These are phyloP conservation scores for Rhizopus stolonifer DNA, from an alignment of 371 early-diverging fungal species.

Conservation along the genomic window DNA sequence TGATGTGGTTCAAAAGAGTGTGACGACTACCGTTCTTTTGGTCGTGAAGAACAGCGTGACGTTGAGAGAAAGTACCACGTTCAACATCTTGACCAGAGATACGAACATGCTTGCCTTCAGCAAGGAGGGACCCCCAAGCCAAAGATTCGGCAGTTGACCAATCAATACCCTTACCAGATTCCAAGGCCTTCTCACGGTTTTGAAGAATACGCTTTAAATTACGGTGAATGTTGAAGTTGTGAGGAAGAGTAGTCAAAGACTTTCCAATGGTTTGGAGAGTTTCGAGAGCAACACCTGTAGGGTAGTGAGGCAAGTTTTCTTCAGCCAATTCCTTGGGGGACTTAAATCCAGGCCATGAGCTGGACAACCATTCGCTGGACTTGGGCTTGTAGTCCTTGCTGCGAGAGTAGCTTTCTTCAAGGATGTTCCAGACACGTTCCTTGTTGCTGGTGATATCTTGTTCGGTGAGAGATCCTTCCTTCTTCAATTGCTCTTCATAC, in stretches of 20 bases:
- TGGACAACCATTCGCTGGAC: conserved; percentile 92
- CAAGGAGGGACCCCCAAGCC: conserved; percentile 89
- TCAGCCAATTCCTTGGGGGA: conserved; percentile 82
- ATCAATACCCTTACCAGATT: conserved; percentile 81
- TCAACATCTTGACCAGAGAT: conserved; percentile 86
- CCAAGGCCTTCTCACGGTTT: conserved; percentile 76
- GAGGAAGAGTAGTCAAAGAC: conserved; percentile 77
- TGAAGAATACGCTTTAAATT: conserved; percentile 86
- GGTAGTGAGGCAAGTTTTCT: conserved; percentile 62
- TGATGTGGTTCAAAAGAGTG: conserved; percentile 81
- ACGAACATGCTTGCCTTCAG: conserved; percentile 46
- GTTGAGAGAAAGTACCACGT: conserved; percentile 98
- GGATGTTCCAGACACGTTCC: conserved; percentile 85
- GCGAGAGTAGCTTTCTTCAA: conserved; percentile 88
- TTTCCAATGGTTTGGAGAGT: conserved; percentile 79
- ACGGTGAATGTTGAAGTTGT: conserved; percentile 85
- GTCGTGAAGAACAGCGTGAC: conserved; percentile 94
- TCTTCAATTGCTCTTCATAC: conserved; percentile 79
- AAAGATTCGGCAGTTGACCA: conserved; percentile 97
- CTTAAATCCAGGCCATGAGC: conserved; percentile 86
- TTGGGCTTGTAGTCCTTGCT: conserved; percentile 89
- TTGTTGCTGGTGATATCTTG: conserved; percentile 84
- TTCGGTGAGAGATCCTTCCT: conserved; percentile 81
- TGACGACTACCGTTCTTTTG: conserved; percentile 75
- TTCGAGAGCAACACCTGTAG: conserved; percentile 81